phyloP scores from a whole-genome alignment of 139 green algal species.

The Trebouxia sp. region DNA sequence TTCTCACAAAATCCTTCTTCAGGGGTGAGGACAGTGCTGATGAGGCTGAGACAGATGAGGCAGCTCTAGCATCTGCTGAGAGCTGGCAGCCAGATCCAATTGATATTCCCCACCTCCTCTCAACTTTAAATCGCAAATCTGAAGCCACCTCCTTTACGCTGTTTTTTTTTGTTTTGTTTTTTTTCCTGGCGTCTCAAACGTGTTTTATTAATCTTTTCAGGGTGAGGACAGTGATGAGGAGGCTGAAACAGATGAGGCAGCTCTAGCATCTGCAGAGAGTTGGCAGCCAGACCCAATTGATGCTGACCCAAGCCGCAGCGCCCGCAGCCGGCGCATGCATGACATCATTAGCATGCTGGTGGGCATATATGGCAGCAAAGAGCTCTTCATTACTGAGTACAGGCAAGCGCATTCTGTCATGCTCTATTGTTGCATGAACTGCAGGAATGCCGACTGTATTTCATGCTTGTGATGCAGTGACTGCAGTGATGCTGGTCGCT shows the following conservation, averaged over 20 bases:
- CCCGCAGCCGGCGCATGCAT: slow-evolving; percentile 21
- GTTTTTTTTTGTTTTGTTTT: too few relatives aligned
- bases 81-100: slow-evolving; percentile 49
- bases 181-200: too few relatives aligned
- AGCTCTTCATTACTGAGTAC: slow-evolving; percentile 94
- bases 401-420: slow-evolving; percentile 35
- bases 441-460: background rate
- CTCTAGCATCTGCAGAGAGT: slow-evolving; percentile 24
- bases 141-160: too few relatives aligned
- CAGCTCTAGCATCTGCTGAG: slow-evolving; percentile 34
- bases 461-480: background rate
- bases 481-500: background rate
- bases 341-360: slow-evolving; percentile 86
- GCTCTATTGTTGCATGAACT: background rate
- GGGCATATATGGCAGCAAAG: slow-evolving; percentile 80
- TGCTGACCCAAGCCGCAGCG: slow-evolving; percentile 24
- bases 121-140: too few relatives aligned
- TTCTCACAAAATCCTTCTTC: too few relatives aligned
- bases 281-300: slow-evolving; percentile 55
- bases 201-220: too few relatives aligned
- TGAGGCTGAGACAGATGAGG: slow-evolving; percentile 25
- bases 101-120: too few relatives aligned
- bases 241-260: slow-evolving; percentile 31
- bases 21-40: slow-evolving; percentile 8
- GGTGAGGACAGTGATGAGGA: slow-evolving; percentile 15